Evolutionary conservation across 1,284 basidiomycete species (phyloP).

Genomic region (Pyrrhoderma lamaoense): DNA sequence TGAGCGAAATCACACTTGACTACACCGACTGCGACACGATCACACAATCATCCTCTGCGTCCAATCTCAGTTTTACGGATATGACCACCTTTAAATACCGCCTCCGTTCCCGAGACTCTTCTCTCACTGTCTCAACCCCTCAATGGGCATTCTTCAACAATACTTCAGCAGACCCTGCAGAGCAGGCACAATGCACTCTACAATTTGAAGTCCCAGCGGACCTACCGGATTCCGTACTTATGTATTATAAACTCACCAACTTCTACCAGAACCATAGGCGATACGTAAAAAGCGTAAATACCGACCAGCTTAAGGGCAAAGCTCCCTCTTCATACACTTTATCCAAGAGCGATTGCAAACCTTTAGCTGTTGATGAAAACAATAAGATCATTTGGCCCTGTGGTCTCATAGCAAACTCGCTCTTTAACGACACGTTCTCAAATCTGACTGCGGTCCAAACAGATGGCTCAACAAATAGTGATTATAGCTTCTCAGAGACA

Average conservation of each 20-base stretch:
- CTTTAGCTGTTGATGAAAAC: conserved; percentile 50
- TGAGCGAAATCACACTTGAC: conserved; percentile 92
- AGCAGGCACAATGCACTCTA: conserved; percentile 62
- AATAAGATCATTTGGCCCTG: conserved; percentile 82
- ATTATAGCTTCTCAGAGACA: conserved; percentile 72
- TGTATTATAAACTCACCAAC: conserved; percentile 96
- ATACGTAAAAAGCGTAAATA: conserved; percentile 90
- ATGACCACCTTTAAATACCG: conserved; percentile 76
- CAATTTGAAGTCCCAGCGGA: conserved; percentile 79
- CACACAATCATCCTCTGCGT: conserved; percentile 36
- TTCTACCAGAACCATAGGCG: conserved; percentile 98
- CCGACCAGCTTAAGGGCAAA: conserved; percentile 81
- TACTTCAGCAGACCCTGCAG: conserved; percentile 35
- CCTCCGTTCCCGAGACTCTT: conserved; percentile 51
- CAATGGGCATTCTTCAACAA: conserved; percentile 64
- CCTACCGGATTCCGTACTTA: conserved; percentile 71
- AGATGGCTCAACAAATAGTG: conserved; percentile 36
- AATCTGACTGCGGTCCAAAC: conserved; percentile 27
- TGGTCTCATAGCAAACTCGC: conserved; percentile 95
- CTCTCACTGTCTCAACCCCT: conserved; percentile 43
- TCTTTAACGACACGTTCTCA: conserved; percentile 78
- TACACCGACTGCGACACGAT: conserved; percentile 89
- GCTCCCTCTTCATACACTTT: conserved; percentile 46
- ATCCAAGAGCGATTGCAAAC: conserved; percentile 82
- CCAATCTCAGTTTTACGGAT: conserved; percentile 40